phyloP scores from a whole-genome alignment of 257 asterid species.

The Solanum etuberosum region DNA sequence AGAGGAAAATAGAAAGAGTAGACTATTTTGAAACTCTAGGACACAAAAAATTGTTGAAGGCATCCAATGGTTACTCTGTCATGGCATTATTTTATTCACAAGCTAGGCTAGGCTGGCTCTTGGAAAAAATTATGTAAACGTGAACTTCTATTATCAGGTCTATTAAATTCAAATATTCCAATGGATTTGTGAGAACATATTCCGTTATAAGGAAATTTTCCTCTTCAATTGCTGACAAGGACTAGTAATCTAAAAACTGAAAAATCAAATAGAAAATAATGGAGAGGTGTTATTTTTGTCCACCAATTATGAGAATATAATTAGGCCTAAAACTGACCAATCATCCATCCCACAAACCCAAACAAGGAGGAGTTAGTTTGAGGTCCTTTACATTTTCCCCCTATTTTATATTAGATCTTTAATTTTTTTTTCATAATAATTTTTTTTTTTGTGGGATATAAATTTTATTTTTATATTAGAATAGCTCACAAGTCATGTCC shows the following conservation, averaged over 20 bases:
- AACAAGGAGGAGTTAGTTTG: neutral
- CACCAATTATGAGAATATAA: neutral
- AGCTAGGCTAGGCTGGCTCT: neutral
- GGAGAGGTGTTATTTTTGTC: neutral
- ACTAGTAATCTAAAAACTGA: neutral
- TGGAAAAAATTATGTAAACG: neutral
- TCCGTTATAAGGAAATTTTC: neutral
- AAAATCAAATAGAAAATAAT: neutral
- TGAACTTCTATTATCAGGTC: neutral
- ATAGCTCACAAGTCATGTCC: neutral
- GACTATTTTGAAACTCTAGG: neutral
- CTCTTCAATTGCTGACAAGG: neutral
- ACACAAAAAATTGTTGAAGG: neutral
- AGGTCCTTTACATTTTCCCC: neutral
- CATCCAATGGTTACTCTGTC: neutral
- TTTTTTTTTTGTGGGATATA: neutral
- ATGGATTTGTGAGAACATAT: neutral
- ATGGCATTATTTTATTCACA: neutral
- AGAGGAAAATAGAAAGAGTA: neutral
- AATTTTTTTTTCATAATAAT: no score
- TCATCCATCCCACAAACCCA: neutral
- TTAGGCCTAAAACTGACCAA: neutral
- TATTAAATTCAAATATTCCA: neutral
- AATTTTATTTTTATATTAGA: no score
- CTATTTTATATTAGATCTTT: neutral